These are phyloP conservation scores for Mediolabrus comicus DNA, from an alignment of 108 stramenopile species.

Conservation along the genomic window DNA sequence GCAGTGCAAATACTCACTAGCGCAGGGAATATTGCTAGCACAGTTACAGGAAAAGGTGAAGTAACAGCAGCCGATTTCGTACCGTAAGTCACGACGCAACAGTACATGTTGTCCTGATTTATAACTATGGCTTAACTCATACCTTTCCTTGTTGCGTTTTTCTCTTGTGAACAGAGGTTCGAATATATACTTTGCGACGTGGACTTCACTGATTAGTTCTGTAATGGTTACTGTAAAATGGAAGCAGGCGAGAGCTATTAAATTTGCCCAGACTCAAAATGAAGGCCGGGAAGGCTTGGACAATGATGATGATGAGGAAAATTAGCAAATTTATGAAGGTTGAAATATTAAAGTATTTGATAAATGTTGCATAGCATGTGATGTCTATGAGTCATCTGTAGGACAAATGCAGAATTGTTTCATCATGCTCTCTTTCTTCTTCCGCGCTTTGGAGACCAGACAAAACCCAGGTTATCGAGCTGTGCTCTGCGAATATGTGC, in stretches of 20 bases:
- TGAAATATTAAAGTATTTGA: too few relatives aligned
- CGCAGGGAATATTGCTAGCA: conserved; percentile 14
- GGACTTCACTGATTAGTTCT: conserved; percentile 53
- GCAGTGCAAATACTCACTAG: conserved; percentile 15
- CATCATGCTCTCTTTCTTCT: conserved; percentile 38
- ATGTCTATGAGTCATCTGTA: too few relatives aligned
- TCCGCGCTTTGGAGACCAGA: conserved; percentile 74
- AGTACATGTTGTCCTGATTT: too few relatives aligned
- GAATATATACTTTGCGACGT: conserved; percentile 59
- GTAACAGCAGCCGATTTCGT: conserved; percentile 1
- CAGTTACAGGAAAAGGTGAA: conserved; percentile 19
- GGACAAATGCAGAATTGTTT: background rate
- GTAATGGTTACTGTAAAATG: conserved; percentile 59
- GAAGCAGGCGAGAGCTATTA: conserved; percentile 72
- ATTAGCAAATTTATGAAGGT: conserved; percentile 5
- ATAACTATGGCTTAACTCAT: too few relatives aligned
- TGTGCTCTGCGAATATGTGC: conserved; percentile 70
- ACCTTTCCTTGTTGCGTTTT: too few relatives aligned
- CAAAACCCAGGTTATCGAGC: conserved; percentile 81
- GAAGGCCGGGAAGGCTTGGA: background rate
- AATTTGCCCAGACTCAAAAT: conserved; percentile 65
- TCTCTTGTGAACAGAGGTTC: too few relatives aligned
- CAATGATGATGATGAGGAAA: conserved; percentile 33
- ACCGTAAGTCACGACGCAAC: too few relatives aligned
- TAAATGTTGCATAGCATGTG: too few relatives aligned